phyloP scores from a whole-genome alignment of 2,329 filamentous ascomycete genomes.

The Sclerotinia nivalis region DNA sequence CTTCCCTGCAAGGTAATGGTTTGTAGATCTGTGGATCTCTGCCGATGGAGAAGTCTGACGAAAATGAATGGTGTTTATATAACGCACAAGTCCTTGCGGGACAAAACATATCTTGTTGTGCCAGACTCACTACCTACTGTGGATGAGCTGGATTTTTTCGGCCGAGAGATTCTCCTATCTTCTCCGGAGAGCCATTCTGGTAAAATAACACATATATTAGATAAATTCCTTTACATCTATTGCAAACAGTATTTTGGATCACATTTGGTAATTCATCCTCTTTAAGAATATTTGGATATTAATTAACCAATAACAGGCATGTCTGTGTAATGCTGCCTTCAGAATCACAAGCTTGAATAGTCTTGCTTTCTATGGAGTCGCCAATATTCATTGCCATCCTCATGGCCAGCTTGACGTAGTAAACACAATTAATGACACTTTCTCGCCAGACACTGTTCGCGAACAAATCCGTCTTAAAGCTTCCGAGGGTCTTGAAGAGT shows the following conservation, averaged over 20 bases:
- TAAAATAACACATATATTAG: slow-evolving; percentile 25
- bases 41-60: slow-evolving; percentile 29
- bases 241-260: slow-evolving; percentile 16
- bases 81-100: slow-evolving; percentile 26
- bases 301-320: slow-evolving; percentile 15
- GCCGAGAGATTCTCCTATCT: slow-evolving; percentile 25
- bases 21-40: slow-evolving; percentile 25
- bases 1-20: slow-evolving; percentile 26
- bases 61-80: slow-evolving; percentile 30
- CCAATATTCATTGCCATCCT: slow-evolving; percentile 24
- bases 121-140: slow-evolving; percentile 26
- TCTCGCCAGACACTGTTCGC: slow-evolving; percentile 29
- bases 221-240: slow-evolving; percentile 27
- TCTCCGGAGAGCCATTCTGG: slow-evolving; percentile 28
- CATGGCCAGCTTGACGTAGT: slow-evolving; percentile 14
- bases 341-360: slow-evolving; percentile 30
- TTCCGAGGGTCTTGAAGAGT: slow-evolving; percentile 27
- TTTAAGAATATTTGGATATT: too few species aligned
- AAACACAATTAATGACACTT: slow-evolving; percentile 21
- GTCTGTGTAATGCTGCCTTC: slow-evolving; percentile 23
- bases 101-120: slow-evolving; percentile 28
- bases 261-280: slow-evolving; percentile 16
- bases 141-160: slow-evolving; percentile 28
- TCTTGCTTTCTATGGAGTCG: slow-evolving; percentile 29
- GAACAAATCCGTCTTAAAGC: slow-evolving; percentile 31